A percentile compares a stretch with the other conserved stretches of the same genome.
Conservation (phyloP, 371 early-diverging fungal genomes). For the Mucor sp. region DNA sequence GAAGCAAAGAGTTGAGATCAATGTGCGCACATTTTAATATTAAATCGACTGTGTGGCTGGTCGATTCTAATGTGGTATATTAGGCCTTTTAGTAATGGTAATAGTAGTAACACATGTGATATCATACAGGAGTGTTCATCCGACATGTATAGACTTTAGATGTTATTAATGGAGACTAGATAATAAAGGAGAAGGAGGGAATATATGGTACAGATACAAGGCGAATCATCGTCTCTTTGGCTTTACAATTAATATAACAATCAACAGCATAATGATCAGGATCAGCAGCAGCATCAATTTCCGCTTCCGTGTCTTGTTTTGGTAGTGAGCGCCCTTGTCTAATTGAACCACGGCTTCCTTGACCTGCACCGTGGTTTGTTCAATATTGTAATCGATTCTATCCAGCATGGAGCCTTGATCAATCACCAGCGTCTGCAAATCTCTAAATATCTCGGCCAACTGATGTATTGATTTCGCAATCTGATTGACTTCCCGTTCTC, state of each 20-base stretch:
- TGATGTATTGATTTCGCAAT: slow-evolving; percentile 92
- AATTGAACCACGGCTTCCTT: slow-evolving; percentile 87
- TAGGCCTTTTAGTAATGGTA: no score
- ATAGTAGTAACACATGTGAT: neutral
- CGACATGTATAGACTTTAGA: no score
- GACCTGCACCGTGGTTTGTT: slow-evolving; percentile 77
- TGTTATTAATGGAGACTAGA: neutral
- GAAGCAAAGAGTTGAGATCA: neutral
- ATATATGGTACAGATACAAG: neutral
- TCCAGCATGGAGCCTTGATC: slow-evolving; percentile 97
- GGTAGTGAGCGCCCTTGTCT: slow-evolving; percentile 71
- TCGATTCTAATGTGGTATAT: neutral
- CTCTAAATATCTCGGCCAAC: slow-evolving; percentile 90
- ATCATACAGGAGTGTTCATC: neutral
- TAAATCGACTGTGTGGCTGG: neutral
- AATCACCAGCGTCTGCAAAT: slow-evolving; percentile 92
- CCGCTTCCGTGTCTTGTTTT: slow-evolving; percentile 65
- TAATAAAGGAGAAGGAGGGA: neutral
- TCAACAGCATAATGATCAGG: slow-evolving; percentile 58
- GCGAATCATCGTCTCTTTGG: slow-evolving; percentile 33
- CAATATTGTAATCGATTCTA: slow-evolving; percentile 97
- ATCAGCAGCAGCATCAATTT: slow-evolving; percentile 66
- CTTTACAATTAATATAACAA: slow-evolving; percentile 69
- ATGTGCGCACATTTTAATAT: neutral
- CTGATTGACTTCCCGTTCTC: slow-evolving; percentile 90